Evolutionary conservation across 257 asterid genomes (phyloP), one percentile per base, ranked within the genome.

Genomic region (Asclepias syriaca): DNA sequence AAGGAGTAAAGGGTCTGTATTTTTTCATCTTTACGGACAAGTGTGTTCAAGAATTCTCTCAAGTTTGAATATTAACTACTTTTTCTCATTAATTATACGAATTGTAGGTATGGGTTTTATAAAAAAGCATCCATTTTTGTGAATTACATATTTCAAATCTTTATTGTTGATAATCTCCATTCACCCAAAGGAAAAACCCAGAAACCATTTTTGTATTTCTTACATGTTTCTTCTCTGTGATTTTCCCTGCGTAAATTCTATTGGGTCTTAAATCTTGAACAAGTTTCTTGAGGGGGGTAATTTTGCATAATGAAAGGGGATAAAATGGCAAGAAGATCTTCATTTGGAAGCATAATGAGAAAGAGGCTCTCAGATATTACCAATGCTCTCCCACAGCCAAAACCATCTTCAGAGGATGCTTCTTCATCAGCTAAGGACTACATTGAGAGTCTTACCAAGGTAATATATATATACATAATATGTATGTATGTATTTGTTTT

Each of bases 361-460:
- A 85, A 78, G 83, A 85, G 85, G 81, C 84, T 93, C 50, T 89
- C 97, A 22, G 98, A 93, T 76, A 89, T 93, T 40, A 87, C 95
- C 39, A 90, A 93, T 85, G 78, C 88, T 22, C 69, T 70, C 66
- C 95, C 95, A 46, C 93, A 90, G 66, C 73, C 81, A n/a, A 93
- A 84, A 75, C 59, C 71, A 66, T 59, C 78, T 0, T 68, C 66
- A 10, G 83, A 85, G 24, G 81, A 85, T 77, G 66, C 76, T 79
- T 77, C 82, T 73, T 82, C 88, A 14, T 82, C 88, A 14, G 69
- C 74, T 40, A 82, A 83, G 71, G 88, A 86, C 19, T 66, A 53
- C 72, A 80, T 84, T 65, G 89, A 88, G 61, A 78, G 78, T 69
- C 98, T 92, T 66, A 80, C 77, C 51, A 88, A 84, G 95, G 98